Evolutionary conservation across 495 filamentous ascomycete genomes (phyloP), one percentile per base, ranked within the genome.

Genomic region (Tuber aestivum): DNA sequence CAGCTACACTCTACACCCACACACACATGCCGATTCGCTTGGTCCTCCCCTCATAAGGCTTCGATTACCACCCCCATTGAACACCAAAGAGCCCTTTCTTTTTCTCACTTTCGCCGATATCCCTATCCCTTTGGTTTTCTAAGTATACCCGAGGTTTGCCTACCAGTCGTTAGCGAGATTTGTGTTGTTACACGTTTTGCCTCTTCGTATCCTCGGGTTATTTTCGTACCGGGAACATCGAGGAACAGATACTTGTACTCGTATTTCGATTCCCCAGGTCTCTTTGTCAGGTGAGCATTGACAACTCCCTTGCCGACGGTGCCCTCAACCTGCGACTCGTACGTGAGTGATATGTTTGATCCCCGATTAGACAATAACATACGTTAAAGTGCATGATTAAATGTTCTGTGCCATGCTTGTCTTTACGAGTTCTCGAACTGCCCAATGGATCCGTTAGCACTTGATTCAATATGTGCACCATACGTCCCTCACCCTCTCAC

Each of bases 301-400:
- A 95, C 94, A 20, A 90, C 85, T 12, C 95, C 95, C 32, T 87
- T 87, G 77, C 91, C 91, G 45, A 90, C 84, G 5, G 94, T 91
- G 2, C 95, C 95, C 85, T 95, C 91, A 61, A 97, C 92, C 92
- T 94, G 79, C 32, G 37, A 37, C 40, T 37, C 70, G 27, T 41
- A 14, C 38, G 37, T 61, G 21, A 14, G 23, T 82, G 41, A 41
- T 65, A 69, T n/a, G 27, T 56, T 69, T 0, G 16, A 72, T 20
- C 48, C n/a, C 18, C 23, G 21, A n/a, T 50, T 77, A 27, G 27
- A 4, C 32, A 21, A 38, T 71, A 48, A 82, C 85, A 75, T 85
- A 94, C 93, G 83, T 97, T 91, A 83, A 99, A 99, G 72, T 92
- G 91, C 87, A 99, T 93, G 69, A 87, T 86, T 77, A 97, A 79